phyloP scores from a whole-genome alignment of 2,329 filamentous ascomycete species.

The Trichoderma semiorbis region DNA sequence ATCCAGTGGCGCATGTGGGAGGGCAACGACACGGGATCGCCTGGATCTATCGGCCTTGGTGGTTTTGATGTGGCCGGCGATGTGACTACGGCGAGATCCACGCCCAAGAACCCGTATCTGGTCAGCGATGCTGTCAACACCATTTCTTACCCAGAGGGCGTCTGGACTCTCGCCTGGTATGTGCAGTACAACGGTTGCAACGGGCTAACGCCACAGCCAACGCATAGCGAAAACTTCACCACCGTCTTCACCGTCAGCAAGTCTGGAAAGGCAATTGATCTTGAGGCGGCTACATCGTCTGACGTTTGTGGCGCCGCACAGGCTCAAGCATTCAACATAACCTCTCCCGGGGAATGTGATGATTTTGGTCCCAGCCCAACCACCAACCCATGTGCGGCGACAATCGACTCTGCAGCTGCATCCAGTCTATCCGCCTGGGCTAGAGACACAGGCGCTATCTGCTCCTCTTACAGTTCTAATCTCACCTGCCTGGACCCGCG shows the following conservation, averaged over 20 bases:
- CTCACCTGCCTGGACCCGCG: not conserved
- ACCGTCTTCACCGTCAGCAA: slow-evolving; percentile 3
- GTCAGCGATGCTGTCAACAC: not conserved
- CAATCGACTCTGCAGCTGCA: not conserved
- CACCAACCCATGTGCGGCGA: not conserved
- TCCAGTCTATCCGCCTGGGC: not conserved
- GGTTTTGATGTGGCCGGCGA: not conserved
- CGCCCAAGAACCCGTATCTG: not conserved
- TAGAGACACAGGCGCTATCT: not conserved
- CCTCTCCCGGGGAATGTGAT: not conserved
- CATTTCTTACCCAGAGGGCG: not conserved
- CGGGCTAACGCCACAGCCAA: too few relatives aligned
- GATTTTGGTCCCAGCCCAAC: not conserved
- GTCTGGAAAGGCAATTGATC: not conserved
- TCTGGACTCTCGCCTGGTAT: not conserved
- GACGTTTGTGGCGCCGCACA: not conserved
- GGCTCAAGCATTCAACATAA: not conserved
- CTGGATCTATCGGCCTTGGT: not conserved
- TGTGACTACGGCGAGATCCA: not conserved
- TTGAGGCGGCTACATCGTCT: not conserved
- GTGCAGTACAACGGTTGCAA: not conserved
- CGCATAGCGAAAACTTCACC: not conserved
- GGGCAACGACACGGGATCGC: not conserved
- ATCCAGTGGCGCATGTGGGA: not conserved
- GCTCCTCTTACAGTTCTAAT: not conserved